phyloP scores from a whole-genome alignment of 176 grass and related monocot species.

The Carex cristatella region DNA sequence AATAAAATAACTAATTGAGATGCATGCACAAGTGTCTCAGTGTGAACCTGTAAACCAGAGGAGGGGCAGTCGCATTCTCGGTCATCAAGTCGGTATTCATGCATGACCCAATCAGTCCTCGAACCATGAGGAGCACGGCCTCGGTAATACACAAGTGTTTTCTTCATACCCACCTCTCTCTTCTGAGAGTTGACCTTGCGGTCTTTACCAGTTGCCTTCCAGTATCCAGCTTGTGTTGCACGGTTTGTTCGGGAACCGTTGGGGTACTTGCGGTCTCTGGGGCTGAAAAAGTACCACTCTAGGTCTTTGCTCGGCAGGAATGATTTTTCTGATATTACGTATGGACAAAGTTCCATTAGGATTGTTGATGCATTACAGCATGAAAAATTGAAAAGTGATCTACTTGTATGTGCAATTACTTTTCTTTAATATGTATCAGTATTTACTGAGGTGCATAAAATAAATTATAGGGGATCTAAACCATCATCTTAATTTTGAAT shows the following conservation, averaged over 20 bases:
- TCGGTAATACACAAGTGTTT: constrained; percentile 94
- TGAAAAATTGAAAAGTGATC: not conserved
- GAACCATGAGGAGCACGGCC: constrained; percentile 97
- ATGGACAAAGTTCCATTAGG: not conserved
- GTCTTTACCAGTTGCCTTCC: constrained; percentile 98
- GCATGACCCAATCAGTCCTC: constrained; percentile 96
- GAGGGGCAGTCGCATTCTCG: constrained; percentile 73
- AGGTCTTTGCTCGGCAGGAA: constrained; percentile 97
- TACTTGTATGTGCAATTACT: not conserved
- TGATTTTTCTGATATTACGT: constrained; percentile 64
- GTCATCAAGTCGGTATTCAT: constrained; percentile 97
- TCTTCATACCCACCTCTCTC: constrained; percentile 85
- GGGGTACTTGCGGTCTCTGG: constrained; percentile 92
- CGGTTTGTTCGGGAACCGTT: constrained; percentile 96
- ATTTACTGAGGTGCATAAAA: not conserved
- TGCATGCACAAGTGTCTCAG: not conserved
- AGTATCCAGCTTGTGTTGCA: constrained; percentile 85
- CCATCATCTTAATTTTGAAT: not conserved
- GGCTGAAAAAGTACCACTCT: constrained; percentile 99
- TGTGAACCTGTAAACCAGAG: constrained; percentile 72
- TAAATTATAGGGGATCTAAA: not conserved
- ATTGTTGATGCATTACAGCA: not conserved
- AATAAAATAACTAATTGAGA: not conserved
- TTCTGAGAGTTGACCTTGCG: constrained; percentile 75
- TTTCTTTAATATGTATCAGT: not conserved